Evolutionary conservation across 352 stramenopile species (phyloP).

Genomic region (Blastocystis sp.): DNA sequence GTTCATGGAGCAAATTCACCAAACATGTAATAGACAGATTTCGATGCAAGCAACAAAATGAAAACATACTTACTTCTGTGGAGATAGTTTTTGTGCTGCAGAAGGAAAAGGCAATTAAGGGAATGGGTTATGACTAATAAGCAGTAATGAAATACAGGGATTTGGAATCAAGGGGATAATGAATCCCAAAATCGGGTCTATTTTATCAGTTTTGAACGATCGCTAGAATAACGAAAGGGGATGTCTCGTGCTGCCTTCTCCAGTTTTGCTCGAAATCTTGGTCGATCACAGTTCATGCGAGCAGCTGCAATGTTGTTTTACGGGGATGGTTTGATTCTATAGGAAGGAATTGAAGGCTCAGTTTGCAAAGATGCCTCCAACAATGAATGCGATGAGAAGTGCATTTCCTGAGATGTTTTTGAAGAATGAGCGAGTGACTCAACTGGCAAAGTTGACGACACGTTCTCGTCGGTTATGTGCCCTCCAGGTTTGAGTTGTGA

Average conservation of each 20-base stretch:
- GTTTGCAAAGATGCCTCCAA: neutral
- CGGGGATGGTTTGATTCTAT: neutral
- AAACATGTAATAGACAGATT: neutral
- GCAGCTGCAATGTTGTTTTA: neutral
- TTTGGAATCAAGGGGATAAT: neutral
- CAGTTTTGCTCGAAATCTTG: constrained; percentile 13
- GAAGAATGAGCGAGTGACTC: constrained; percentile 51
- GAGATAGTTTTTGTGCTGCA: constrained; percentile 62
- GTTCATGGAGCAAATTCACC: neutral
- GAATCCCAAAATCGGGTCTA: neutral
- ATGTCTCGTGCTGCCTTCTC: constrained; percentile 53
- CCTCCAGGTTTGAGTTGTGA: neutral
- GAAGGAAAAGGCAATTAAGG: neutral
- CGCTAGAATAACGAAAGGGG: neutral
- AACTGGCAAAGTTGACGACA: neutral
- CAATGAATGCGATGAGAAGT: neutral
- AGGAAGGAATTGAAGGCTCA: constrained; percentile 6
- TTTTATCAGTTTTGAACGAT: no score
- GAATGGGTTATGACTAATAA: neutral
- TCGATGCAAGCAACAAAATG: neutral
- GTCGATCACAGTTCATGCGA: neutral
- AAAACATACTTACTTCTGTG: constrained; percentile 54
- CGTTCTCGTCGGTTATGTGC: neutral
- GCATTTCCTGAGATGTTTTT: constrained; percentile 9
- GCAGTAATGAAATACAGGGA: neutral